Base-by-base conservation (phyloP, 352 stramenopile genomes). In the Saprolegnia diclina region DNA sequence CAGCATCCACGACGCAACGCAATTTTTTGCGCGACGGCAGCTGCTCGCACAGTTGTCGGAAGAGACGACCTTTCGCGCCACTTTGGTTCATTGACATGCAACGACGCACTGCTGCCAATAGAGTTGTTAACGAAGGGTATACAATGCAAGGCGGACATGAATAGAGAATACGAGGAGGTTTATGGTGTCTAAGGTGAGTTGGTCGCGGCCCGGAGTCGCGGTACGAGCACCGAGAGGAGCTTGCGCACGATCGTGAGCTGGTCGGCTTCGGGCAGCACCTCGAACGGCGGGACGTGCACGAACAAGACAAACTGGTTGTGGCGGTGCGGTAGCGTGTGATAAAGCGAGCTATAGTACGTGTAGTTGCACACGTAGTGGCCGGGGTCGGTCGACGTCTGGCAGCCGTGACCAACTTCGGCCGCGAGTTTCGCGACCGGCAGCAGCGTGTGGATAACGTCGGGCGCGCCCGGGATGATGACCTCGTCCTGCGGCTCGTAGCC, bases 331-430 rank as follows among this genome's bases (percentile, higher is more conserved):
- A 88, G 82, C 66, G 76, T 71, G 80, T 85, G 91, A 42, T 81
- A 69, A 16, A 94, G 81, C 72, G 84, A 92, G 42, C 78, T 71
- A 68, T 84, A 94, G 79, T 91, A 94, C 19, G 91, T 83, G 67
- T 79, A 92, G 74, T 94, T 94, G 76, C 86, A 94, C 57, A 94
- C 90, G 76, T 91, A 94, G 22, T 84, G 76, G 7, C 86, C 86
- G 1, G 84, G 84, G 66, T 94, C 82, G 10, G 67, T 89, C 13
- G 86, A 94, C 48, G 92, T 78, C 5, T 26, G 56, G 9, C 84
- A 65, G 18, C 71, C 72, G 44, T 76, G 61, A 26, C 79, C 73
- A 1, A 56, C 42, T 9, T 35, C 52, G 29, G 54, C 72, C 37
- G 87, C 70, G 70, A 94, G 72, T 9, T 91, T 76, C 0, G 82